These are phyloP conservation scores for Murraya paniculata DNA, from an alignment of 345 rosid species.

Conservation along the genomic window DNA sequence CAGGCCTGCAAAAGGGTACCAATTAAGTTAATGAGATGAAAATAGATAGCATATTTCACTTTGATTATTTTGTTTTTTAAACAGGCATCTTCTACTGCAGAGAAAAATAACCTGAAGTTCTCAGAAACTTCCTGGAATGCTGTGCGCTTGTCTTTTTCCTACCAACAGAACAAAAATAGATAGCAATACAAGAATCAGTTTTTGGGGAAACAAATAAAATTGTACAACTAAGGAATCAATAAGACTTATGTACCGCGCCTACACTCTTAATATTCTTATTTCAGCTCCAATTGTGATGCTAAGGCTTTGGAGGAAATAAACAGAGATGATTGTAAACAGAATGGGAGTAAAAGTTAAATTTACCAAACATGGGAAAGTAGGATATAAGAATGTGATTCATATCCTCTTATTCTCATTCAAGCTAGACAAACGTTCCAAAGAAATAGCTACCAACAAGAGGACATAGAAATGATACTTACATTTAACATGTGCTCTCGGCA, in stretches of 20 bases:
- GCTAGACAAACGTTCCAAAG: background rate
- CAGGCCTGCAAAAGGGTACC: conserved; percentile 66
- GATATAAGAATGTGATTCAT: background rate
- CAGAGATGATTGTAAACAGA: background rate
- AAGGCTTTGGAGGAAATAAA: background rate
- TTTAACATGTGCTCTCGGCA: conserved; percentile 79
- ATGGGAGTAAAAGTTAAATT: background rate
- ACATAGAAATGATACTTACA: conserved; percentile 46
- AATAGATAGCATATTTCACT: background rate
- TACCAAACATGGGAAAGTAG: background rate
- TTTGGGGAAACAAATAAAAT: background rate
- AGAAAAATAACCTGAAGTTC: conserved; percentile 71
- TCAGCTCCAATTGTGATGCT: background rate
- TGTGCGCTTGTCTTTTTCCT: conserved; percentile 85
- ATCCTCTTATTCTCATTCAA: background rate
- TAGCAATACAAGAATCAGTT: background rate
- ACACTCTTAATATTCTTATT: background rate
- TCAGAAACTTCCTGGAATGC: conserved; percentile 81
- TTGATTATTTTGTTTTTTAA: background rate
- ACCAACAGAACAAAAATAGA: conserved; percentile 7
- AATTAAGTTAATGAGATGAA: conserved; percentile 15
- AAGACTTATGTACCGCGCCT: background rate
- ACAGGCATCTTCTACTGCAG: conserved; percentile 4
- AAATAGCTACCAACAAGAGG: background rate
- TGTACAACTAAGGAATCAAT: background rate